Percentiles rank a stretch among this genome's conserved stretches.
phyloP scores from a whole-genome alignment of 1,139 yeast species.

The Suhomyces terraborum region DNA sequence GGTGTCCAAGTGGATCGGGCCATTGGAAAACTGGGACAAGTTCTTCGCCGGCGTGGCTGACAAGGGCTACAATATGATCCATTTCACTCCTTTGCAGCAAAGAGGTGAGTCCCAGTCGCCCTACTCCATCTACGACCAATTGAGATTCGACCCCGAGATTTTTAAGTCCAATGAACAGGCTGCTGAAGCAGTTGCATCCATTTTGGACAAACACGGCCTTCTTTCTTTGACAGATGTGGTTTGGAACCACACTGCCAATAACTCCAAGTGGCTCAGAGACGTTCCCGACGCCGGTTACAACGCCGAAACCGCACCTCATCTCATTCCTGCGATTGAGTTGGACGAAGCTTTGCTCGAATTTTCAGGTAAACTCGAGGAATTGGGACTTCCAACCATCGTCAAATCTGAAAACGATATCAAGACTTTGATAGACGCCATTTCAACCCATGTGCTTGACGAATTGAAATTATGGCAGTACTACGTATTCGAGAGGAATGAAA shows the following conservation, averaged over 20 bases:
- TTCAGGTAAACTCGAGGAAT: constrained; percentile 52
- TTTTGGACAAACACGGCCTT: constrained; percentile 60
- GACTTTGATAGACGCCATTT: constrained; percentile 63
- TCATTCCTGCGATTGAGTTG: constrained; percentile 78
- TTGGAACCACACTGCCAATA: constrained; percentile 91
- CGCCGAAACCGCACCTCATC: constrained; percentile 83
- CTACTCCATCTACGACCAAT: constrained; percentile 86
- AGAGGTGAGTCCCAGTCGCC: constrained; percentile 93
- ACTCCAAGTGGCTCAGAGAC: constrained; percentile 79
- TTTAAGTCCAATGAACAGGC: constrained; percentile 51
- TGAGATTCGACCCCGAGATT: constrained; percentile 65
- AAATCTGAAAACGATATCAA: constrained; percentile 54
- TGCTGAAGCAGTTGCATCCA: constrained; percentile 25
- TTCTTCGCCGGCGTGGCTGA: constrained; percentile 60
- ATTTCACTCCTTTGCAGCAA: constrained; percentile 89
- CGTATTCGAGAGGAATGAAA: constrained; percentile 56
- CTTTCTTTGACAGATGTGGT: constrained; percentile 89
- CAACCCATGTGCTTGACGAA: constrained; percentile 62
- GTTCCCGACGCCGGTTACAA: constrained; percentile 94
- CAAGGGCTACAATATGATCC: constrained; percentile 93
- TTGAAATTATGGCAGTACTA: constrained; percentile 87
- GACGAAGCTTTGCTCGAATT: constrained; percentile 69
- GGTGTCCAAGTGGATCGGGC: constrained; percentile 90
- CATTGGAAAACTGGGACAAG: constrained; percentile 60
- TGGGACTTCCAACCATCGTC: constrained; percentile 63